phyloP scores from a whole-genome alignment of 768 basidiomycete genomes.

The Boletus rubescentipes region DNA sequence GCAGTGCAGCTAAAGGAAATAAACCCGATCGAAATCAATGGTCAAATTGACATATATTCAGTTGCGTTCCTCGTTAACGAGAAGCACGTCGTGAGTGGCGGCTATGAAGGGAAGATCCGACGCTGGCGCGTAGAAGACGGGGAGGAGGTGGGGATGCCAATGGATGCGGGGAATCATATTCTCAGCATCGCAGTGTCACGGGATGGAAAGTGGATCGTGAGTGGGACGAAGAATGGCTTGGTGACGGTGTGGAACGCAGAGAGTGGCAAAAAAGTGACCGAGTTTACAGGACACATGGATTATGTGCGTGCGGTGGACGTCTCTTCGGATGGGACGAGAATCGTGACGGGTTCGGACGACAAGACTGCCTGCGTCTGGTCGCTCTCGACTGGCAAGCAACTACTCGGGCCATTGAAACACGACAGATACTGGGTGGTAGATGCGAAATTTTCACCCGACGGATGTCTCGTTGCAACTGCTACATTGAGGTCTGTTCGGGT shows the following conservation, averaged over 20 bases:
- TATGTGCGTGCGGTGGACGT: neutral
- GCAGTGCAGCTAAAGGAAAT: neutral
- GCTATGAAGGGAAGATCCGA: neutral
- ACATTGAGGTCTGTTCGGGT: neutral
- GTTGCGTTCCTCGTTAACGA: neutral
- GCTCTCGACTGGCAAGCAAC: neutral
- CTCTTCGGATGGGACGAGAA: neutral
- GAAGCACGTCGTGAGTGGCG: neutral
- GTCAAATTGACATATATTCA: neutral
- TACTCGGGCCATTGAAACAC: neutral
- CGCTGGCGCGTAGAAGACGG: neutral
- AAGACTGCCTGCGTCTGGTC: neutral
- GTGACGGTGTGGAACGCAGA: conserved; percentile 4
- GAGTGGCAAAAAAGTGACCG: neutral
- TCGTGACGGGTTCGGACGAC: neutral
- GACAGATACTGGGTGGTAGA: neutral
- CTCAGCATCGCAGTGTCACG: neutral
- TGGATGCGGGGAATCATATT: neutral
- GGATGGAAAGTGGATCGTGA: neutral
- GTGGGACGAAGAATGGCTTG: neutral
- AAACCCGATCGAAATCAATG: neutral
- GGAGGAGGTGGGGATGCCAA: neutral
- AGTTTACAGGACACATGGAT: neutral
- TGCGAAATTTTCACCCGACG: neutral
- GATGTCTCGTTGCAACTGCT: neutral